phyloP scores from a whole-genome alignment of 345 rosid genomes.

The Balakata baccata region DNA sequence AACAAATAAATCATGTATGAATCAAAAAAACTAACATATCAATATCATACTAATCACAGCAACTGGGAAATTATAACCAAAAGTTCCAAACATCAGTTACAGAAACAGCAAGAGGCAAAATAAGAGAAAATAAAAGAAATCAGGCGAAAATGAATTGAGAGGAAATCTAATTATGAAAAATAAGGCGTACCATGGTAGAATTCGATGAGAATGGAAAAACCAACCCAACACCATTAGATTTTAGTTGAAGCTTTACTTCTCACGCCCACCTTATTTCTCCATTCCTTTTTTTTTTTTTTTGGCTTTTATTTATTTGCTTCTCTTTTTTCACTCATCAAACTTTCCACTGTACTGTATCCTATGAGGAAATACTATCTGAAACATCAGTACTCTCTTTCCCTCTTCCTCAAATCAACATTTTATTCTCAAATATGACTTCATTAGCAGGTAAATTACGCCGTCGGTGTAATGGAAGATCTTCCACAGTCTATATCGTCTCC shows the following conservation, averaged over 20 bases:
- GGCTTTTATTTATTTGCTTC: neutral
- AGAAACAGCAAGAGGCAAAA: neutral
- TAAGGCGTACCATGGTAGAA: neutral
- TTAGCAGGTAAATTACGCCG: too few relatives aligned
- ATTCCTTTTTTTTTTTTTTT: neutral
- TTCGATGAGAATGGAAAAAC: constrained; percentile 3
- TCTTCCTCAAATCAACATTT: neutral
- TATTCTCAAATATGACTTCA: neutral
- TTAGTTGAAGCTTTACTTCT: neutral
- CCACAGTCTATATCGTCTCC: too few relatives aligned
- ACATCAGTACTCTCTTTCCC: constrained; percentile 3
- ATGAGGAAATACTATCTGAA: constrained; percentile 10
- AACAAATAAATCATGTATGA: neutral
- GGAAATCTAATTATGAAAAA: neutral
- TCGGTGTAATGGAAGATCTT: too few relatives aligned
- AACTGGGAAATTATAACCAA: neutral
- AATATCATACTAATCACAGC: constrained; percentile 10
- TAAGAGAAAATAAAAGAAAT: neutral
- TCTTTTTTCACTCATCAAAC: neutral
- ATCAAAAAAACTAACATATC: constrained; percentile 1
- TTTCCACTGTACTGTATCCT: constrained; percentile 9
- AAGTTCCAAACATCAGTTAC: constrained; percentile 7
- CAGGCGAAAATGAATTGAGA: neutral
- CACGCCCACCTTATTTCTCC: neutral
- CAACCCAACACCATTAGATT: neutral